Evolutionary conservation across 495 filamentous ascomycete species (phyloP).

Genomic region (Haplographium delicatum): DNA sequence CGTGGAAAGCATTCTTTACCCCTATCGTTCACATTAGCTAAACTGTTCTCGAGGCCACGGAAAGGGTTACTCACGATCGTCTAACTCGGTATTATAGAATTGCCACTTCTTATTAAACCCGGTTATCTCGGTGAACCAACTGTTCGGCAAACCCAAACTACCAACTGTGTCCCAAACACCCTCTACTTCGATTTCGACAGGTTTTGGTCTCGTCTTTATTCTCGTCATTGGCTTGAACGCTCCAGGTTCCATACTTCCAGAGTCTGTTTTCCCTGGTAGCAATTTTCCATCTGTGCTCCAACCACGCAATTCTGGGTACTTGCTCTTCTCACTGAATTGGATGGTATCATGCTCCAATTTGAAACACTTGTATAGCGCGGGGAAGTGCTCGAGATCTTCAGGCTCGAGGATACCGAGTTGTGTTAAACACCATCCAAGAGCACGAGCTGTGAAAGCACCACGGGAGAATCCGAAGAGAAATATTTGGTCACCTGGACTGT

Average conservation of each 20-base stretch:
- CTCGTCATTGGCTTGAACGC: not conserved
- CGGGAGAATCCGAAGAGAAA: conserved; percentile 68
- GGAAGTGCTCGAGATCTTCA: conserved; percentile 54
- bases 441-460: conserved; percentile 64
- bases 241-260: not conserved
- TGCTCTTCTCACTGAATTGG: not conserved
- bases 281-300: not conserved
- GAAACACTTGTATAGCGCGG: conserved; percentile 39
- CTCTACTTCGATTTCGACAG: conserved; percentile 29
- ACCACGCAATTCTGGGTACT: conserved; percentile 14
- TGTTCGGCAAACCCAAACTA: conserved; percentile 27
- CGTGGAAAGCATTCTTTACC: conserved; percentile 63
- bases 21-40: conserved; percentile 22
- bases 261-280: not conserved
- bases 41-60: too few relatives aligned
- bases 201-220: not conserved
- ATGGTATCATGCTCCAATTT: not conserved
- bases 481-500: conserved; percentile 58
- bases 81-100: conserved; percentile 13
- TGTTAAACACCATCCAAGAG: conserved; percentile 55
- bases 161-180: conserved; percentile 57
- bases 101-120: conserved; percentile 19
- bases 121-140: conserved; percentile 27
- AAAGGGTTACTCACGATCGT: conserved; percentile 4
- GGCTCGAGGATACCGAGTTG: conserved; percentile 56